These are phyloP conservation scores for Kuraishia piskuri DNA, from an alignment of 805 yeast species.

Conservation along the genomic window DNA sequence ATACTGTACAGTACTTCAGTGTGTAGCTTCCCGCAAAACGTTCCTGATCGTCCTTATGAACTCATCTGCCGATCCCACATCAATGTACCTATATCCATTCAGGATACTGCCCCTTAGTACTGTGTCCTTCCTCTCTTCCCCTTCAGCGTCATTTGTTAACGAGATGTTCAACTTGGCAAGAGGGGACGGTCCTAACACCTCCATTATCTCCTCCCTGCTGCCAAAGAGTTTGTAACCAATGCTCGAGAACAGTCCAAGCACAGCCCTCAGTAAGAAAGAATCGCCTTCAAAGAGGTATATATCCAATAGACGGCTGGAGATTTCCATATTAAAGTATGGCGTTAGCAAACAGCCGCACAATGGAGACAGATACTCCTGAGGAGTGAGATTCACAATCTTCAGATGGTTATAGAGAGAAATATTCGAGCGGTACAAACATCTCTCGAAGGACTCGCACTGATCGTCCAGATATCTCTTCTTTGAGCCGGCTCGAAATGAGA, in stretches of 20 bases:
- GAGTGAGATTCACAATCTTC: slow-evolving; percentile 27
- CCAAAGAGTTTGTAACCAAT: slow-evolving; percentile 47
- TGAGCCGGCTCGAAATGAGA: not conserved
- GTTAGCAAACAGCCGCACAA: slow-evolving; percentile 38
- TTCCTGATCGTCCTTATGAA: slow-evolving; percentile 34
- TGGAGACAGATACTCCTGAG: slow-evolving; percentile 33
- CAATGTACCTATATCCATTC: slow-evolving; percentile 26
- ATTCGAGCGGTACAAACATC: slow-evolving; percentile 33
- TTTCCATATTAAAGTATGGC: slow-evolving; percentile 34
- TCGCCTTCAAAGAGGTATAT: slow-evolving; percentile 56
- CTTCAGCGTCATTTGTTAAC: not conserved
- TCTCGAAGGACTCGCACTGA: slow-evolving; percentile 37
- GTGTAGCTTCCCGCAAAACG: slow-evolving; percentile 20
- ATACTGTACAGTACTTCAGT: not conserved
- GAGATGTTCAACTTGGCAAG: slow-evolving; percentile 15
- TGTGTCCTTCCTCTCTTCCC: slow-evolving; percentile 3
- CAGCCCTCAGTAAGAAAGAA: slow-evolving; percentile 39
- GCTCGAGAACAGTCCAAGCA: slow-evolving; percentile 42
- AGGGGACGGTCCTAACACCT: slow-evolving; percentile 27
- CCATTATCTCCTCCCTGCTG: slow-evolving; percentile 34
- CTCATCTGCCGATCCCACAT: slow-evolving; percentile 41
- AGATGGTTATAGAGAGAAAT: slow-evolving; percentile 45
- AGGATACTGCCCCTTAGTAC: slow-evolving; percentile 5
- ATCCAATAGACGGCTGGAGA: slow-evolving; percentile 44
- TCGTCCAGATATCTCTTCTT: slow-evolving; percentile 21